These are phyloP conservation scores for Hypoxylon cercidicola DNA, from an alignment of 495 filamentous ascomycete genomes.

Conservation along the genomic window DNA sequence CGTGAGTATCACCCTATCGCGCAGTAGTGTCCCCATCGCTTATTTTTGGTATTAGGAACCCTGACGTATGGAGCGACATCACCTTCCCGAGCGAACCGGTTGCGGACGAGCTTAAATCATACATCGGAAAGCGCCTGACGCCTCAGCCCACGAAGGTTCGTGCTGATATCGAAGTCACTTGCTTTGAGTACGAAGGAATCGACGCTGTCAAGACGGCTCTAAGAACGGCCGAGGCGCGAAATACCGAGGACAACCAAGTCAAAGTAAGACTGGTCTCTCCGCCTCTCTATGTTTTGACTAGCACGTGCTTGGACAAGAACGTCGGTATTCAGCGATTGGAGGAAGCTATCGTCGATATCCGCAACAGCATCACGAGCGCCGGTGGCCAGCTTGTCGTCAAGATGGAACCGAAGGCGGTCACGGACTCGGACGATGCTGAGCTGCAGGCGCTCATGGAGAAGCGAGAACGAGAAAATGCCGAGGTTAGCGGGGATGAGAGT, in stretches of 20 bases:
- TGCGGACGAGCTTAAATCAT: constrained; percentile 85
- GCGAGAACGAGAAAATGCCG: constrained; percentile 95
- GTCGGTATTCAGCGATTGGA: constrained; percentile 84
- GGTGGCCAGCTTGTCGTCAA: constrained; percentile 85
- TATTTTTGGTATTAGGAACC: constrained; percentile 69
- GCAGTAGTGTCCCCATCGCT: background rate
- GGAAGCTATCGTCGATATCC: constrained; percentile 86
- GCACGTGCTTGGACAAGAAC: constrained; percentile 92
- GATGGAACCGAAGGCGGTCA: constrained; percentile 99
- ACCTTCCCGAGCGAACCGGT: constrained; percentile 87
- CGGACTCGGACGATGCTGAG: constrained; percentile 96
- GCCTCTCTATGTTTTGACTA: constrained; percentile 89
- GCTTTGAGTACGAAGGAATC: constrained; percentile 98
- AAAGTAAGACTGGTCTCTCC: constrained; percentile 97
- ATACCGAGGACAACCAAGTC: constrained; percentile 89
- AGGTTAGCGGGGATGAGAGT: constrained; percentile 96
- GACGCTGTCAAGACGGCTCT: constrained; percentile 94
- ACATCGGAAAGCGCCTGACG: constrained; percentile 95
- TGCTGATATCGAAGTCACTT: constrained; percentile 97
- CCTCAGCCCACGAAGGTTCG: constrained; percentile 98
- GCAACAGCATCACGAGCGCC: constrained; percentile 74
- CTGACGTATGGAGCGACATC: constrained; percentile 93
- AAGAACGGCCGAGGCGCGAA: constrained; percentile 85
- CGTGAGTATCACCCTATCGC: constrained; percentile 63
- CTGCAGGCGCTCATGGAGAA: constrained; percentile 99